phyloP scores from a whole-genome alignment of 176 grass and related monocot genomes.

The Otatea glauca region DNA sequence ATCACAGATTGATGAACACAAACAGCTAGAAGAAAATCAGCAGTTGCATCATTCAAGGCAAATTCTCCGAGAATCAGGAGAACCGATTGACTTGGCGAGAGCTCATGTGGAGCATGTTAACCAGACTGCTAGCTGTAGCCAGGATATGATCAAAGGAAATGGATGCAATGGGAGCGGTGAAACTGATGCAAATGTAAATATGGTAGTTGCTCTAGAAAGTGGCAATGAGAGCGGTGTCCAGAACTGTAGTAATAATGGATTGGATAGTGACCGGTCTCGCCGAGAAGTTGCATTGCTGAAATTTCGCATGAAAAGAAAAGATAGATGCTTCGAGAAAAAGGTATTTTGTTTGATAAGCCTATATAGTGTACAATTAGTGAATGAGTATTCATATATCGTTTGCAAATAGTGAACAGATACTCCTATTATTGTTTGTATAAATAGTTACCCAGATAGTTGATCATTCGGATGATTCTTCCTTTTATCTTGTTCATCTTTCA shows the following conservation, averaged over 20 bases:
- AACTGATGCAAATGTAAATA: conserved; percentile 59
- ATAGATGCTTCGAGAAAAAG: conserved; percentile 98
- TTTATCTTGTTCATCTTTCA: conserved; percentile 20
- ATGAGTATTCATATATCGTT: not conserved
- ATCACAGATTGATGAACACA: conserved; percentile 35
- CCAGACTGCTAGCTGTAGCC: conserved; percentile 61
- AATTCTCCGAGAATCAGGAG: conserved; percentile 44
- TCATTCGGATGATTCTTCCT: not conserved
- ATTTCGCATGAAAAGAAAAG: conserved; percentile 96
- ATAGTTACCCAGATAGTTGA: not conserved
- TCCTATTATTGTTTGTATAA: not conserved
- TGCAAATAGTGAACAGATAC: not conserved
- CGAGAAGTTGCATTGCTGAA: conserved; percentile 90
- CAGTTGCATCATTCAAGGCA: conserved; percentile 49
- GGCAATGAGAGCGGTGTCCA: conserved; percentile 74
- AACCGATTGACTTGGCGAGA: conserved; percentile 43
- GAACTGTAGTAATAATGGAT: conserved; percentile 43
- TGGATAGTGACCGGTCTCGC: conserved; percentile 45
- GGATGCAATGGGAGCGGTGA: conserved; percentile 62
- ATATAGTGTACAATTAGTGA: not conserved
- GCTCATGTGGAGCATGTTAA: conserved; percentile 44
- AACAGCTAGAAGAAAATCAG: conserved; percentile 51
- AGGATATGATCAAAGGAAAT: conserved; percentile 66
- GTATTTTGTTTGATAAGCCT: conserved; percentile 41
- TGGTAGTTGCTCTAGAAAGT: conserved; percentile 57